Percentiles rank a stretch among this genome's conserved stretches.
Conservation (phyloP, 2,329 filamentous ascomycete species). For the Monilinia laxa region DNA sequence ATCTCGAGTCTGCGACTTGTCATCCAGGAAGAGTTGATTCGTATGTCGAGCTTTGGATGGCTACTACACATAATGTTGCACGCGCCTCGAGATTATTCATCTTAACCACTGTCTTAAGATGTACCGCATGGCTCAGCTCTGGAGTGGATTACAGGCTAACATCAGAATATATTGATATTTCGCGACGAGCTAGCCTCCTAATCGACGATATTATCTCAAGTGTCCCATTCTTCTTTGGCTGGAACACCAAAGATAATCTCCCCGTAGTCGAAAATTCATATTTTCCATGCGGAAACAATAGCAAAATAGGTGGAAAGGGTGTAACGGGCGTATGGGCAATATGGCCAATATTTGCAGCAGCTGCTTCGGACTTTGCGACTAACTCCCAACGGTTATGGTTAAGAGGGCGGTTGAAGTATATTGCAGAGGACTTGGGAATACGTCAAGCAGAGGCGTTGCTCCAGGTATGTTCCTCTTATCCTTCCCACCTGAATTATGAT, state of each 20-base stretch:
- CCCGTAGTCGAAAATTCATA: slow-evolving; percentile 44
- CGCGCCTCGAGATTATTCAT: slow-evolving; percentile 56
- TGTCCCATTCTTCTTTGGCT: slow-evolving; percentile 58
- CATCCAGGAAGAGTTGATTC: slow-evolving; percentile 58
- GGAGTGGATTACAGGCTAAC: slow-evolving; percentile 61
- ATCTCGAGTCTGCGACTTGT: neutral
- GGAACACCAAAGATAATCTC: slow-evolving; percentile 38
- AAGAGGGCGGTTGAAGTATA: slow-evolving; percentile 30
- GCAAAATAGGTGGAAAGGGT: slow-evolving; percentile 26
- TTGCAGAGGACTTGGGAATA: slow-evolving; percentile 32
- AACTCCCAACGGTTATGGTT: slow-evolving; percentile 30
- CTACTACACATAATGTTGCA: slow-evolving; percentile 56
- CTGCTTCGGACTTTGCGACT: slow-evolving; percentile 32
- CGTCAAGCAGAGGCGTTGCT: slow-evolving; percentile 32
- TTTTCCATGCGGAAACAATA: slow-evolving; percentile 51
- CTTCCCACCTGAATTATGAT: neutral
- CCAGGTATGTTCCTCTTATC: slow-evolving; percentile 22
- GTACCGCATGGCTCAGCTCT: slow-evolving; percentile 58
- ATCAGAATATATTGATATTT: slow-evolving; percentile 56
- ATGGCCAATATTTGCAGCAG: slow-evolving; percentile 33
- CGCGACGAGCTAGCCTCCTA: slow-evolving; percentile 50
- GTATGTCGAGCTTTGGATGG: slow-evolving; percentile 59
- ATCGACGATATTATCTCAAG: slow-evolving; percentile 60
- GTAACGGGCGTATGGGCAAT: slow-evolving; percentile 32
- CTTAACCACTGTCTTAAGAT: slow-evolving; percentile 55